These are phyloP conservation scores for Trypanosoma caninum DNA, from an alignment of 208 protist genomes.

Conservation along the genomic window DNA sequence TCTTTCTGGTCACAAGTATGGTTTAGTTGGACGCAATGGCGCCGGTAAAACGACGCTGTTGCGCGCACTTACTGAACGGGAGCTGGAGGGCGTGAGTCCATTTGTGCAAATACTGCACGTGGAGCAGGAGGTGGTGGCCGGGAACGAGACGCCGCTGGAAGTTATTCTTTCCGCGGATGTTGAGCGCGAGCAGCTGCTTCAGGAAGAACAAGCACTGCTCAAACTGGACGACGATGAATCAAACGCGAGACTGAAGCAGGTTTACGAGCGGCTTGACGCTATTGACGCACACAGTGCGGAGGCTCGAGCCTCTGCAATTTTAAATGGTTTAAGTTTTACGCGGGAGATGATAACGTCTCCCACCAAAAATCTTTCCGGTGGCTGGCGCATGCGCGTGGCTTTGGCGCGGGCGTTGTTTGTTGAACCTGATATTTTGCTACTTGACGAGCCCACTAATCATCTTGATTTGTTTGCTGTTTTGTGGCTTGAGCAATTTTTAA, in stretches of 20 bases:
- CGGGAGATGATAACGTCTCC: constrained; percentile 90
- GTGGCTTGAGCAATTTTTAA: constrained; percentile 97
- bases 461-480: constrained; percentile 97
- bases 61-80: constrained; percentile 90
- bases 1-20: constrained; percentile 93
- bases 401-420: constrained; percentile 97
- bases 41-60: constrained; percentile 94
- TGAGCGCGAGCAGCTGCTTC: constrained; percentile 89
- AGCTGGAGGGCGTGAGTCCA: constrained; percentile 93
- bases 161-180: constrained; percentile 91
- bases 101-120: constrained; percentile 98
- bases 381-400: constrained; percentile 98
- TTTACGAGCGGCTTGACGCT: constrained; percentile 94
- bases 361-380: constrained; percentile 91
- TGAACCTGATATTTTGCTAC: constrained; percentile 93
- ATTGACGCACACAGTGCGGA: constrained; percentile 95
- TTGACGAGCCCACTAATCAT: constrained; percentile 98
- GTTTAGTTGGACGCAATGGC: constrained; percentile 95
- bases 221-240: constrained; percentile 74
- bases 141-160: constrained; percentile 77
- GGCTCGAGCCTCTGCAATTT: constrained; percentile 79
- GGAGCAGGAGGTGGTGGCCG: constrained; percentile 95
- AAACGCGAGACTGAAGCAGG: constrained; percentile 85
- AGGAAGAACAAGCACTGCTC: constrained; percentile 90
- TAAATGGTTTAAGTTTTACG: constrained; percentile 94